Evolutionary conservation across 139 green algal species (phyloP).

Genomic region (Zygnema cylindricum): DNA sequence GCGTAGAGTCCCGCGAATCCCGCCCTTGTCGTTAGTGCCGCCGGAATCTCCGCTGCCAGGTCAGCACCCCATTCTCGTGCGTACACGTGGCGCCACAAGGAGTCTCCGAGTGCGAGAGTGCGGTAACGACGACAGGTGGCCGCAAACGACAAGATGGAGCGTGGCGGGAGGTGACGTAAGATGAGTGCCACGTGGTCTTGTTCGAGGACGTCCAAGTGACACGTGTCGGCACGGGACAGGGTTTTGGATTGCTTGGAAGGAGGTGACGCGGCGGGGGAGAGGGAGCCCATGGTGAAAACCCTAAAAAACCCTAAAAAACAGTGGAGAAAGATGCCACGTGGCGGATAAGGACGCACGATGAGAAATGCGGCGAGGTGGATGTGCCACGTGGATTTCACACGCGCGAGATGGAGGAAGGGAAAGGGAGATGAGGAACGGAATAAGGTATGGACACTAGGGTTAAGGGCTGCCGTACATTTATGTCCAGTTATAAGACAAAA

Average conservation of each 20-base stretch:
- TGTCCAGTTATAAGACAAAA: too few relatives aligned
- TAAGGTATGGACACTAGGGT: too few relatives aligned
- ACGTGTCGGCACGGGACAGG: too few relatives aligned
- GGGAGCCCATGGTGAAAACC: not conserved
- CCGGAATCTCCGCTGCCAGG: not conserved
- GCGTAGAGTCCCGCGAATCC: not conserved
- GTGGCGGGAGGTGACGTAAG: not conserved
- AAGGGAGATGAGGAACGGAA: too few relatives aligned
- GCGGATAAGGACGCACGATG: too few relatives aligned
- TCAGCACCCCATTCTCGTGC: not conserved
- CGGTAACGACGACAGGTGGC: not conserved
- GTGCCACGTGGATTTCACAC: too few relatives aligned
- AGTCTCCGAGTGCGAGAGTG: not conserved
- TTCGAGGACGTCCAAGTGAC: not conserved
- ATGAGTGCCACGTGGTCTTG: conserved; percentile 12
- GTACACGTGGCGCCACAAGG: not conserved
- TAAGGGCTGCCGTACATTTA: too few relatives aligned
- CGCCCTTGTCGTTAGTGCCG: not conserved
- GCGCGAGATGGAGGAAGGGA: too few relatives aligned
- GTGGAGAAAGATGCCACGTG: too few relatives aligned
- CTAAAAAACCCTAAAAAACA: too few relatives aligned
- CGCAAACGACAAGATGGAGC: not conserved
- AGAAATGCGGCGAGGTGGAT: too few relatives aligned
- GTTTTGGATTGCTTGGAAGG: not conserved
- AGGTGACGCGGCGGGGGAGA: not conserved